Conservation (phyloP, 345 rosid genomes). For the Aethionema arabicum region DNA sequence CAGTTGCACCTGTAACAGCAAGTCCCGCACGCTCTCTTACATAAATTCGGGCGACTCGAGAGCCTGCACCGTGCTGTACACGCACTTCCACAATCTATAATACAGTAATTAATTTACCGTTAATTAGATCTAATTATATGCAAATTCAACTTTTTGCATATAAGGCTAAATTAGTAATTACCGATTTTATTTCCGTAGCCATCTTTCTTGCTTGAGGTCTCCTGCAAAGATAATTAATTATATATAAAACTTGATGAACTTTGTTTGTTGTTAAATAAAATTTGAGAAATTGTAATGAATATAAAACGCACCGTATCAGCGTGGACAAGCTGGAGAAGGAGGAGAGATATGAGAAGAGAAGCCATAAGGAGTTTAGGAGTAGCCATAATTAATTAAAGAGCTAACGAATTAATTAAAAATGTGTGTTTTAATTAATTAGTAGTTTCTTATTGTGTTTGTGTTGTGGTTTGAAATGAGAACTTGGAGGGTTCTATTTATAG, state of each 20-base stretch:
- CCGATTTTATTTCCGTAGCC: slow-evolving; percentile 27
- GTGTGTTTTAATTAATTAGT: background rate
- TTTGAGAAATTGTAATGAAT: background rate
- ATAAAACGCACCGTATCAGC: slow-evolving; percentile 35
- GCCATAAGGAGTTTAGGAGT: slow-evolving; percentile 44
- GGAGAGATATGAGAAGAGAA: slow-evolving; percentile 53
- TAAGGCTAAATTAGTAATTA: slow-evolving; percentile 10
- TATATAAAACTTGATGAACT: background rate
- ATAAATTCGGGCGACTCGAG: slow-evolving; percentile 56
- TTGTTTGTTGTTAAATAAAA: background rate
- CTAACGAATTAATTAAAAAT: background rate
- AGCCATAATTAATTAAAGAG: slow-evolving; percentile 40
- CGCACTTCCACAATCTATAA: slow-evolving; percentile 58
- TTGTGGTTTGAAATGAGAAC: slow-evolving; percentile 33
- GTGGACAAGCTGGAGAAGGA: slow-evolving; percentile 44
- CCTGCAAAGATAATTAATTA: slow-evolving; percentile 20
- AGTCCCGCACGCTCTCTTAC: slow-evolving; percentile 74
- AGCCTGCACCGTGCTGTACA: slow-evolving; percentile 61
- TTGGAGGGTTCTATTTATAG: slow-evolving; percentile 34
- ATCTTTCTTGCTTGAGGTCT: slow-evolving; percentile 1
- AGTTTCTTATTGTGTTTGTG: background rate
- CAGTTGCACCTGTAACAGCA: slow-evolving; percentile 75
- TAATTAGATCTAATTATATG: background rate
- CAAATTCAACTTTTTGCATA: slow-evolving; percentile 17
- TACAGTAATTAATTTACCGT: background rate